Conservation (phyloP, 805 yeast species). For the Phaffomyces antillensis region DNA sequence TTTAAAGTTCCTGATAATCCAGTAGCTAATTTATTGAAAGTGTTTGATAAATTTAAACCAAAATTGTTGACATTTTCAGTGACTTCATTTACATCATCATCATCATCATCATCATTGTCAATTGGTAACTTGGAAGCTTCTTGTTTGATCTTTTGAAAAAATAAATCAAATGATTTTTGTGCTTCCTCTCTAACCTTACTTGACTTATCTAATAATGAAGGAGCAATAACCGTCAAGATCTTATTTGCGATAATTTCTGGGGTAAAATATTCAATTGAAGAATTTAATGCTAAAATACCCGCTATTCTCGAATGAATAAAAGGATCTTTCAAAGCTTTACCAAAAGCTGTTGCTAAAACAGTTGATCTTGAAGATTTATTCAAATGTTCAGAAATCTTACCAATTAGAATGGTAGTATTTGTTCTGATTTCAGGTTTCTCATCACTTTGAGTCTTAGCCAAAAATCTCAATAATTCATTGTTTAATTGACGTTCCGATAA, state of each 20-base stretch:
- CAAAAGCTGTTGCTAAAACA: slow-evolving; percentile 81
- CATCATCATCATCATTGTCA: slow-evolving; percentile 20
- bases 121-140: slow-evolving; percentile 35
- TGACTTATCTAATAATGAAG: slow-evolving; percentile 72
- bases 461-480: slow-evolving; percentile 70
- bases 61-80: slow-evolving; percentile 19
- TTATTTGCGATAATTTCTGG: slow-evolving; percentile 74
- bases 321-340: slow-evolving; percentile 76
- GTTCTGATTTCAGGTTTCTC: slow-evolving; percentile 70
- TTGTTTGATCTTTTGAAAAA: slow-evolving; percentile 45
- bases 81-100: slow-evolving; percentile 21
- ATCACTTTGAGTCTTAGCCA: slow-evolving; percentile 81
- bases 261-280: slow-evolving; percentile 56
- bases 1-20: slow-evolving; percentile 21
- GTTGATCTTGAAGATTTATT: slow-evolving; percentile 52
- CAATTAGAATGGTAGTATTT: slow-evolving; percentile 63
- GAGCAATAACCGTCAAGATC: slow-evolving; percentile 77
- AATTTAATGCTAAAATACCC: slow-evolving; percentile 67
- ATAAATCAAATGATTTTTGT: slow-evolving; percentile 53
- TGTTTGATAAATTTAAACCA: slow-evolving; percentile 17
- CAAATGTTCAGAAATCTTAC: slow-evolving; percentile 55
- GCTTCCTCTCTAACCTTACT: slow-evolving; percentile 68
- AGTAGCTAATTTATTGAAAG: slow-evolving; percentile 13
- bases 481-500: slow-evolving; percentile 76
- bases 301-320: slow-evolving; percentile 67